These are phyloP conservation scores for Obba rivulosa DNA, from an alignment of 768 basidiomycete genomes.

Conservation along the genomic window DNA sequence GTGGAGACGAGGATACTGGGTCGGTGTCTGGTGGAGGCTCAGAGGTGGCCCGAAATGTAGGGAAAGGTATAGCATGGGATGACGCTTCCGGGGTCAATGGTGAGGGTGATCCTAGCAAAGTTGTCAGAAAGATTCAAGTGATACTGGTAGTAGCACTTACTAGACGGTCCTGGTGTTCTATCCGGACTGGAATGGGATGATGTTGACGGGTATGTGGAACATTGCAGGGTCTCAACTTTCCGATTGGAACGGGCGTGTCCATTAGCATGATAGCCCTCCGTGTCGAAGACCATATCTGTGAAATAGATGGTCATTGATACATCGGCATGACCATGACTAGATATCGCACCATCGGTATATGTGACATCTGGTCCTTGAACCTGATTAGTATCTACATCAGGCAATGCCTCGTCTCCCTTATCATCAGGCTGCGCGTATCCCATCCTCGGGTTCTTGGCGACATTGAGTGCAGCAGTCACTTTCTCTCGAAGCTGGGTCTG, in stretches of 20 bases:
- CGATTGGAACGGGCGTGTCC: conserved; percentile 24
- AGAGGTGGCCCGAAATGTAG: conserved; percentile 45
- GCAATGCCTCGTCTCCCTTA: conserved; percentile 43
- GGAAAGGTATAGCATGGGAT: conserved; percentile 29
- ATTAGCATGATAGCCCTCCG: conserved; percentile 70
- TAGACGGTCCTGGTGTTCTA: conserved; percentile 21
- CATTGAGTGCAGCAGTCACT: conserved; percentile 17
- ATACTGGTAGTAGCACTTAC: conserved; percentile 9
- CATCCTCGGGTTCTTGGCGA: conserved; percentile 20
- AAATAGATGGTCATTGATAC: not conserved
- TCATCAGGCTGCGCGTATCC: conserved; percentile 2
- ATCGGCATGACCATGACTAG: not conserved
- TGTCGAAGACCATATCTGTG: conserved; percentile 74
- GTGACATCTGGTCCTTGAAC: conserved; percentile 29
- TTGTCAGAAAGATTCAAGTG: not conserved
- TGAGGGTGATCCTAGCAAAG: conserved; percentile 13
- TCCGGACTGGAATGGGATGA: conserved; percentile 11
- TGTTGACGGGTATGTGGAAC: conserved; percentile 5
- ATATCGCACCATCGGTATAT: conserved; percentile 49
- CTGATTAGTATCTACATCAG: conserved; percentile 33
- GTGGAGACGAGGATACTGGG: conserved; percentile 7
- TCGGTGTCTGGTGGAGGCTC: conserved; percentile 54
- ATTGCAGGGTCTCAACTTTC: conserved; percentile 8
- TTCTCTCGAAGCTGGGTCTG: conserved; percentile 10
- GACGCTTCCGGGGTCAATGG: conserved; percentile 11